Evolutionary conservation across 2,329 filamentous ascomycete species (phyloP).

Genomic region (Fusarium sp.): DNA sequence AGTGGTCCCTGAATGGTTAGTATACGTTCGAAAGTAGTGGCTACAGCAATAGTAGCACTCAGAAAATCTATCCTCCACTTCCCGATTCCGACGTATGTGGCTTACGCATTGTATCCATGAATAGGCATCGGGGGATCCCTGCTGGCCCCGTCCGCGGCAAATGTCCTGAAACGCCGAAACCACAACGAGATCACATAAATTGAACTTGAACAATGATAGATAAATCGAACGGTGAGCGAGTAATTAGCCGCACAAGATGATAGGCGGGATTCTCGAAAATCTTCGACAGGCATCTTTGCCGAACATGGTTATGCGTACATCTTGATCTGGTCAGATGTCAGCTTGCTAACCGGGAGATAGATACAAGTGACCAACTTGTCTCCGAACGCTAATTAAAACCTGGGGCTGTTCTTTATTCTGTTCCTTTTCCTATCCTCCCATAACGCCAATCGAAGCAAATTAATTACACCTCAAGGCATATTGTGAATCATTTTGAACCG

Average conservation of each 20-base stretch:
- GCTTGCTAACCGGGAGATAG: slow-evolving; percentile 35
- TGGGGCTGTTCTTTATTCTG: slow-evolving; percentile 6
- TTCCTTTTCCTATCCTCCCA: slow-evolving; percentile 19
- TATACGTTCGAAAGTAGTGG: slow-evolving; percentile 28
- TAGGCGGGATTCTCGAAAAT: slow-evolving; percentile 22
- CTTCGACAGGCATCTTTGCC: slow-evolving; percentile 18
- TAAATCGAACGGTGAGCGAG: slow-evolving; percentile 16
- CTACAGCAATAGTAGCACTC: slow-evolving; percentile 17
- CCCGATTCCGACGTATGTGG: not conserved
- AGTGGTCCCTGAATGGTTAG: slow-evolving; percentile 20
- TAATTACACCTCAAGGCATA: slow-evolving; percentile 26
- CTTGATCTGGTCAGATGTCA: slow-evolving; percentile 42
- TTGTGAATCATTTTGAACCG: slow-evolving; percentile 48
- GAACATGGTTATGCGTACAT: slow-evolving; percentile 31
- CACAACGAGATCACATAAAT: slow-evolving; percentile 25
- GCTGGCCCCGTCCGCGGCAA: slow-evolving; percentile 6
- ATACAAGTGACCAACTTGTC: slow-evolving; percentile 41
- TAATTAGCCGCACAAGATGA: slow-evolving; percentile 19
- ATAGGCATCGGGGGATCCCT: not conserved
- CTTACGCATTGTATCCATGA: slow-evolving; percentile 14
- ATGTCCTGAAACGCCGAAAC: slow-evolving; percentile 10
- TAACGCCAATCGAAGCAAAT: slow-evolving; percentile 41
- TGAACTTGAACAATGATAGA: slow-evolving; percentile 18
- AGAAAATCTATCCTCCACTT: slow-evolving; percentile 7
- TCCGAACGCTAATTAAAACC: slow-evolving; percentile 39